These are phyloP conservation scores for Chondrostereum purpureum DNA, from an alignment of 1,284 basidiomycete genomes.

Conservation along the genomic window DNA sequence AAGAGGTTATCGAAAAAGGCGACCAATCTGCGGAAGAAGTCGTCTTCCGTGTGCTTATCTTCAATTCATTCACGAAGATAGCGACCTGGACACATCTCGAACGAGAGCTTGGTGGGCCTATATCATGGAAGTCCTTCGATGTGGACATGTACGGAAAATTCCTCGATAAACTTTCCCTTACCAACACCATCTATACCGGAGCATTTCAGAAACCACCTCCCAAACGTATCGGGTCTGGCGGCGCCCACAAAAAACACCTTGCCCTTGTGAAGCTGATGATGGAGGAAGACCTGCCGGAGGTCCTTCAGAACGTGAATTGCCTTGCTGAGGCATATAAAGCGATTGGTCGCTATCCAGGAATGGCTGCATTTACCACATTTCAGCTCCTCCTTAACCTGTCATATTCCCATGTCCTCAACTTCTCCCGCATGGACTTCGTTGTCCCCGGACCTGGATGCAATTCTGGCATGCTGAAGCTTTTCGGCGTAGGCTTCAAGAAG, in stretches of 20 bases:
- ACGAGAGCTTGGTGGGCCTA: conserved; percentile 36
- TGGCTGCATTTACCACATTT: conserved; percentile 54
- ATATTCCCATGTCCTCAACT: conserved; percentile 48
- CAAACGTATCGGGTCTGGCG: conserved; percentile 32
- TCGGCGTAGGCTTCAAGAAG: conserved; percentile 25
- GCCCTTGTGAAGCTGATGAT: conserved; percentile 50
- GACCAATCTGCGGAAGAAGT: conserved; percentile 46
- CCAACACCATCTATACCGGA: conserved; percentile 46
- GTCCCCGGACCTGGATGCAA: conserved; percentile 51
- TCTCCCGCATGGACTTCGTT: conserved; percentile 55
- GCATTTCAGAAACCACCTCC: conserved; percentile 61
- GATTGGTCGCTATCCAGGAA: conserved; percentile 47
- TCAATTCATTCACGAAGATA: conserved; percentile 52
- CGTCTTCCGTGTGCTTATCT: conserved; percentile 55
- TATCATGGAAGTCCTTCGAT: conserved; percentile 45
- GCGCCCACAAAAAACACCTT: conserved; percentile 48
- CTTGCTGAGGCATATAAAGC: conserved; percentile 50
- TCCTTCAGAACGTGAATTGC: conserved; percentile 35
- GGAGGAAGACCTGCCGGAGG: conserved; percentile 37
- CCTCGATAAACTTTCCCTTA: conserved; percentile 29
- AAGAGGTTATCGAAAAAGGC: conserved; percentile 56
- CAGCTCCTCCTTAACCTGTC: conserved; percentile 52
- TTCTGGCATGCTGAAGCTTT: conserved; percentile 48
- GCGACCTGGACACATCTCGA: conserved; percentile 55
- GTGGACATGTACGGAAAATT: conserved; percentile 40